Evolutionary conservation across 768 basidiomycete species (phyloP).

Genomic region (Pleurotus tuoliensis): DNA sequence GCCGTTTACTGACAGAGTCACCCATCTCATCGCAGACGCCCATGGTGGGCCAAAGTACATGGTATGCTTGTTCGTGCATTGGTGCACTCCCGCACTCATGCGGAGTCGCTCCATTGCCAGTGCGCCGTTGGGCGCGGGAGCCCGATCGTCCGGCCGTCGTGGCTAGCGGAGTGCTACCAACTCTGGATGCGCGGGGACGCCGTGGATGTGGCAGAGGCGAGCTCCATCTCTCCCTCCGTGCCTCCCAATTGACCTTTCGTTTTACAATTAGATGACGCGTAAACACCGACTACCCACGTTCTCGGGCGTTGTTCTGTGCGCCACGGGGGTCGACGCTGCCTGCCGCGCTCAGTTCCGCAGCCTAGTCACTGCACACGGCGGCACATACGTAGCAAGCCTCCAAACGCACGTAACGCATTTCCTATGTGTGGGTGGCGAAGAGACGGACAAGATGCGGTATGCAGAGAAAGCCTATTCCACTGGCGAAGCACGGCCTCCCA

Average conservation of each 20-base stretch:
- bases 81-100: not conserved
- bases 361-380: slow-evolving; percentile 55
- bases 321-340: slow-evolving; percentile 67
- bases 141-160: slow-evolving; percentile 73
- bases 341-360: slow-evolving; percentile 62
- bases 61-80: slow-evolving; percentile 33
- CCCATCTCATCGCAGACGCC: slow-evolving; percentile 77
- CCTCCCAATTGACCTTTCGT: not conserved
- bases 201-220: slow-evolving; percentile 56
- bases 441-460: slow-evolving; percentile 75
- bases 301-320: slow-evolving; percentile 60
- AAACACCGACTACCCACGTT: slow-evolving; percentile 71
- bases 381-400: slow-evolving; percentile 68
- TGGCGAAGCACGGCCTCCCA: slow-evolving; percentile 56
- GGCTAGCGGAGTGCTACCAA: slow-evolving; percentile 70
- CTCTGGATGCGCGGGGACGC: slow-evolving; percentile 81
- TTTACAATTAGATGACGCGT: slow-evolving; percentile 44
- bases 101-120: slow-evolving; percentile 30
- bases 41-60: slow-evolving; percentile 83
- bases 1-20: slow-evolving; percentile 82
- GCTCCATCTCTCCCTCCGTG: no score
- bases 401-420: slow-evolving; percentile 84
- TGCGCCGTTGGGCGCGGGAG: slow-evolving; percentile 79
- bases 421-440: slow-evolving; percentile 63
- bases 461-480: slow-evolving; percentile 71